phyloP scores from a whole-genome alignment of 1,139 yeast species.

The Blastobotrys buckinghamii region DNA sequence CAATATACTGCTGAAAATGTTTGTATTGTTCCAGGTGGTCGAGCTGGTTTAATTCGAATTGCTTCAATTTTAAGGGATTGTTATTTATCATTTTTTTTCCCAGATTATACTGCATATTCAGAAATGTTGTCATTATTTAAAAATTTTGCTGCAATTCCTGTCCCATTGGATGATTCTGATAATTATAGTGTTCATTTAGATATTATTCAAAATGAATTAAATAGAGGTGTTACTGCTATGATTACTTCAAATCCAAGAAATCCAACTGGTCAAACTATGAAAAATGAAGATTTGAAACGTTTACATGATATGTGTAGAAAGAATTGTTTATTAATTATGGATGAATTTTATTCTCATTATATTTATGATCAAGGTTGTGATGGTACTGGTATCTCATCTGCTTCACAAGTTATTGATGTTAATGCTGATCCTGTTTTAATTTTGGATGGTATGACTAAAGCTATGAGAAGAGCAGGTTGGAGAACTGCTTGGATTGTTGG shows the following conservation, averaged over 20 bases:
- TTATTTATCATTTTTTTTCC: conserved; percentile 57
- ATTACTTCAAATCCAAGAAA: conserved; percentile 62
- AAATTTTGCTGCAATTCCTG: conserved; percentile 64
- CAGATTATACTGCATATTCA: conserved; percentile 69
- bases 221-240: conserved; percentile 58
- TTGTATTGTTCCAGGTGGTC: conserved; percentile 64
- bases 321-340: conserved; percentile 57
- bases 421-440: conserved; percentile 58
- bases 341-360: conserved; percentile 60
- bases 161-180: conserved; percentile 55
- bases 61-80: conserved; percentile 61
- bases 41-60: conserved; percentile 62
- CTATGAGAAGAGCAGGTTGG: conserved; percentile 66
- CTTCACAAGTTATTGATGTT: conserved; percentile 52
- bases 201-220: conserved; percentile 49
- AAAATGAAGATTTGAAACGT: conserved; percentile 45
- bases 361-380: conserved; percentile 55
- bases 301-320: conserved; percentile 55
- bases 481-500: conserved; percentile 65
- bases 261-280: conserved; percentile 59
- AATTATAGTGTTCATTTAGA: conserved; percentile 56
- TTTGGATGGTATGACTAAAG: conserved; percentile 59
- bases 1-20: conserved; percentile 62
- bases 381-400: conserved; percentile 53
- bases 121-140: conserved; percentile 63